Conservation (phyloP, 192 early-diverging fungal genomes). For the Spizellomyces punctatus region DNA sequence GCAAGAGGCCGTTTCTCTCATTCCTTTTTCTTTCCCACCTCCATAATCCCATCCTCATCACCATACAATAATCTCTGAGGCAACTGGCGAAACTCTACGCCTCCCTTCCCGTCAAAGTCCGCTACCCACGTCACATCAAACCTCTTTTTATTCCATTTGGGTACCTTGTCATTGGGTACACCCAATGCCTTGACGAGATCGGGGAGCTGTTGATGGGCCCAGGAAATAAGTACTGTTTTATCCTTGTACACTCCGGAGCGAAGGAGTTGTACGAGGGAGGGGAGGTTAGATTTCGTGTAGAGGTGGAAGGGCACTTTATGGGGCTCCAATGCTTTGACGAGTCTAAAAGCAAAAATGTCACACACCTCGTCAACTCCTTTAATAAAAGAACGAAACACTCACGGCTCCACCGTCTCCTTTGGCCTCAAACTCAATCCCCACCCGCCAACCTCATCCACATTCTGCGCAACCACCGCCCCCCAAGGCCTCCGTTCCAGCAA, state of each 20-base stretch:
- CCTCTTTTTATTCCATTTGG: constrained; percentile 50
- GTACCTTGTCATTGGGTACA: constrained; percentile 28
- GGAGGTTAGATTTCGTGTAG: constrained; percentile 38
- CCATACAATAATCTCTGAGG: constrained; percentile 47
- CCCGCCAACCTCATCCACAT: constrained; percentile 32
- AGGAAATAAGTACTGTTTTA: constrained; percentile 44
- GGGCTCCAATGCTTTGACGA: background rate
- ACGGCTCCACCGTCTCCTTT: constrained; percentile 43
- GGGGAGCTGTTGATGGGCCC: constrained; percentile 55
- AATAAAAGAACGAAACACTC: constrained; percentile 6
- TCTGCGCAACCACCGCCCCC: constrained; percentile 46
- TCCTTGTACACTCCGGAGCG: constrained; percentile 21
- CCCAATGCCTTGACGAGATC: constrained; percentile 41
- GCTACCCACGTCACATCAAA: constrained; percentile 58
- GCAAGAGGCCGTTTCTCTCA: too few species aligned
- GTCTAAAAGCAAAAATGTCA: background rate
- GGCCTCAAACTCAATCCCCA: constrained; percentile 43
- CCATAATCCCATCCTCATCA: constrained; percentile 29
- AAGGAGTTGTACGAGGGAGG: constrained; percentile 14
- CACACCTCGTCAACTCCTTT: too few species aligned
- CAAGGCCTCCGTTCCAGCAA: constrained; percentile 36
- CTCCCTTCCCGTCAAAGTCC: background rate
- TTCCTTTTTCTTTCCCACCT: background rate
- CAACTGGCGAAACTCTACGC: constrained; percentile 23
- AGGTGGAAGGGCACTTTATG: background rate